A percentile compares a stretch with the other conserved stretches of the same genome.
These are phyloP conservation scores for Collybiopsis luxurians DNA, from an alignment of 768 basidiomycete species.

Conservation along the genomic window DNA sequence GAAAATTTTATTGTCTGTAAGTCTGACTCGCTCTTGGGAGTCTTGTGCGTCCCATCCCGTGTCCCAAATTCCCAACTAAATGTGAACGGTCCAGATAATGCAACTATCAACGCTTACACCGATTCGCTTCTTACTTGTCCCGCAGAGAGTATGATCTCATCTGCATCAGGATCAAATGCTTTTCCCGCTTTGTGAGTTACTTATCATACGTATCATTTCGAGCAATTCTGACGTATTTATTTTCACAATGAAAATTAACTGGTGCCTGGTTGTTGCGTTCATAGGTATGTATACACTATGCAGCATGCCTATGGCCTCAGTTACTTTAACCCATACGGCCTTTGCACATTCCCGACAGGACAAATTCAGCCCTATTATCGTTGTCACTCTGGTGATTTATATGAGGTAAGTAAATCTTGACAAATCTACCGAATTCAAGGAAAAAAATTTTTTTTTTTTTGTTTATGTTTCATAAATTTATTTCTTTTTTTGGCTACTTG, in stretches of 20 bases:
- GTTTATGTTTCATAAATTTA: no score
- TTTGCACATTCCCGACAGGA: constrained; percentile 16
- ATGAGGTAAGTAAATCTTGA: constrained; percentile 15
- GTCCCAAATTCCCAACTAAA: not conserved
- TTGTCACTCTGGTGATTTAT: constrained; percentile 17
- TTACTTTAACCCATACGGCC: constrained; percentile 12
- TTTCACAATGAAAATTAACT: not conserved
- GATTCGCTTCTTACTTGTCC: constrained; percentile 13
- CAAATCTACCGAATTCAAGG: no score
- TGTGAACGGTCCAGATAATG: constrained; percentile 9
- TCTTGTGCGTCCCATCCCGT: no score
- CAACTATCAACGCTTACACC: constrained; percentile 12
- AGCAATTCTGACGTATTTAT: no score
- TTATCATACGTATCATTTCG: not conserved
- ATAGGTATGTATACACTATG: constrained; percentile 14
- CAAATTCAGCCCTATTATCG: constrained; percentile 16
- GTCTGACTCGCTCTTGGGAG: not conserved
- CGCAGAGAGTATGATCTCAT: constrained; percentile 11
- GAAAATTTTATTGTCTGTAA: constrained; percentile 12
- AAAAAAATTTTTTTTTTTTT: no score
- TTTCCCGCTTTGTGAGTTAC: constrained; percentile 15
- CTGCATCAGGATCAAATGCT: constrained; percentile 9
- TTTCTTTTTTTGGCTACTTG: no score
- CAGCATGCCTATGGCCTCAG: constrained; percentile 14
- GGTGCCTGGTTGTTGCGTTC: not conserved